These are phyloP conservation scores for Globisporangium canariense DNA, from an alignment of 352 stramenopile species.

Conservation along the genomic window DNA sequence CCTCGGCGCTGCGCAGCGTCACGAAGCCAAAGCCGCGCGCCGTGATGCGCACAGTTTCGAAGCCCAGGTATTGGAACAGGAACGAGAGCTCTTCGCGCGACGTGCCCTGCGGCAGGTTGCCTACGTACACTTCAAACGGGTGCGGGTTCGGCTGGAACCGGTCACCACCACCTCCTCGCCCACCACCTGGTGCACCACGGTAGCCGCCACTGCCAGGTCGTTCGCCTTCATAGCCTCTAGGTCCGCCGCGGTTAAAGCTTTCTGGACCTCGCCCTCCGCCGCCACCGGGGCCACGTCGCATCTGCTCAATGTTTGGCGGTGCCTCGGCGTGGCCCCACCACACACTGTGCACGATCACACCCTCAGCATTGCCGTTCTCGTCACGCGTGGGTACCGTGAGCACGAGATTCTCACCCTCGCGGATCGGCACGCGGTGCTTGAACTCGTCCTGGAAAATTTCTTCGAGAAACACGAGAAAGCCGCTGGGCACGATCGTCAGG, in stretches of 20 bases:
- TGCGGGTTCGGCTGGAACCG: conserved; percentile 54
- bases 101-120: conserved; percentile 76
- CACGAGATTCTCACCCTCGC: conserved; percentile 77
- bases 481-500: conserved; percentile 62
- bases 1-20: conserved; percentile 66
- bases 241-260: conserved; percentile 18
- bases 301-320: conserved; percentile 58
- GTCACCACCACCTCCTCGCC: conserved; percentile 27
- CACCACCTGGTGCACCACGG: conserved; percentile 29
- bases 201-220: conserved; percentile 23
- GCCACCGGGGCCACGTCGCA: conserved; percentile 33
- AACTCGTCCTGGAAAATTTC: conserved; percentile 84
- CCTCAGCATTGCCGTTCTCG: conserved; percentile 68
- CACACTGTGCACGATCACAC: conserved; percentile 73
- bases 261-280: conserved; percentile 18
- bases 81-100: conserved; percentile 77
- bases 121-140: conserved; percentile 79
- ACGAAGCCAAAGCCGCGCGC: conserved; percentile 81
- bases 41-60: conserved; percentile 84
- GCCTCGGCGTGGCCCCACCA: conserved; percentile 83
- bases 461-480: conserved; percentile 76
- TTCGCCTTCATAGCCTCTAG: conserved; percentile 33
- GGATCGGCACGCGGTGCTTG: conserved; percentile 80
- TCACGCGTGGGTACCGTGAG: conserved; percentile 72
- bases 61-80: conserved; percentile 77